Evolutionary conservation across 352 stramenopile genomes (phyloP).

Genomic region (Phytopythium helicoides): DNA sequence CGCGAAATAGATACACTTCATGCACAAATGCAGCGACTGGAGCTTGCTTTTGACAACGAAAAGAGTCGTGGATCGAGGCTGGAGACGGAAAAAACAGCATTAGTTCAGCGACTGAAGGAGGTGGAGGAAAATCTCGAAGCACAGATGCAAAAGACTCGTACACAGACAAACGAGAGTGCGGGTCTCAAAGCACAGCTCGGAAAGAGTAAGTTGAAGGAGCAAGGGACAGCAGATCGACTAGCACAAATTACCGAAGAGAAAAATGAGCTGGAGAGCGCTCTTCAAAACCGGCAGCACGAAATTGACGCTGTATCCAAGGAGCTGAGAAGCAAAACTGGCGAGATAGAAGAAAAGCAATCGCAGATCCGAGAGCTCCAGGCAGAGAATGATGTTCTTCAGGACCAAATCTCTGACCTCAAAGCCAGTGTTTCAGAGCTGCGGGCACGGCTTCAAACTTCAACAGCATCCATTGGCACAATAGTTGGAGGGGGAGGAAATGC

Average conservation of each 20-base stretch:
- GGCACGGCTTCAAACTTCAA: neutral
- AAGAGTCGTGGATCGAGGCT: conserved; percentile 23
- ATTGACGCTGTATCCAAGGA: conserved; percentile 16
- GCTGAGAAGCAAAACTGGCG: conserved; percentile 10
- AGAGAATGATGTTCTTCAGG: conserved; percentile 24
- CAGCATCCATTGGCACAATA: neutral
- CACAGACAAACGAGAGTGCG: conserved; percentile 14
- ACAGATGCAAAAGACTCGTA: conserved; percentile 22
- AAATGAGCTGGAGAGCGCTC: conserved; percentile 14
- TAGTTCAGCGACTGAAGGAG: conserved; percentile 23
- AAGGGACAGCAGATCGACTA: conserved; percentile 27
- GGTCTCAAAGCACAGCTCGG: conserved; percentile 30
- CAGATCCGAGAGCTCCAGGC: conserved; percentile 17
- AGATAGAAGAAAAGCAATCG: conserved; percentile 21
- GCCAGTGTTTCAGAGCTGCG: conserved; percentile 11
- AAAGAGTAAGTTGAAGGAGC: conserved; percentile 44
- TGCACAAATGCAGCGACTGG: conserved; percentile 22
- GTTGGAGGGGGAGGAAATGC: neutral
- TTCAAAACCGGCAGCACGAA: conserved; percentile 16
- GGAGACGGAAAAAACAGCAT: conserved; percentile 32
- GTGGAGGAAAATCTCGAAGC: conserved; percentile 30
- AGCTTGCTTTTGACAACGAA: conserved; percentile 24
- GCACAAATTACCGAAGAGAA: conserved; percentile 29
- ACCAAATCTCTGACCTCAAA: conserved; percentile 27
- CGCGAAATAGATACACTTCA: conserved; percentile 31